Conservation (phyloP, 2,329 filamentous ascomycete genomes). For the Coniochaeta hoffmannii region DNA sequence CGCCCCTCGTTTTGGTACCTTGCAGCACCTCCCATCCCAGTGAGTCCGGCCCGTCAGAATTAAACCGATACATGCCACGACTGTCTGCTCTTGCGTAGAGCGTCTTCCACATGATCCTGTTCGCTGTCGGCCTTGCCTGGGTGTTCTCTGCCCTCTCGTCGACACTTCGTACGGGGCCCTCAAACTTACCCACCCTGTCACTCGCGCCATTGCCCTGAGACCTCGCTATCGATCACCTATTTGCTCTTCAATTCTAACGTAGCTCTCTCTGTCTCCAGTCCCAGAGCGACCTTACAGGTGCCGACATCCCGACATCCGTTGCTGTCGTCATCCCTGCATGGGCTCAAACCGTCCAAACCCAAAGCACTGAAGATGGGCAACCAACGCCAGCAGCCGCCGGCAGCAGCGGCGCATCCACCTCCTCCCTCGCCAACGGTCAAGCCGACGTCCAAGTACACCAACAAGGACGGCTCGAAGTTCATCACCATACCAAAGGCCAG, state of each 20-base stretch:
- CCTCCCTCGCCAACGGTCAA: constrained; percentile 45
- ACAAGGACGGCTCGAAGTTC: constrained; percentile 63
- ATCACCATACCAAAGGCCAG: constrained; percentile 55
- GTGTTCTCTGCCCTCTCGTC: neutral
- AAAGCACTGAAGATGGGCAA: constrained; percentile 21
- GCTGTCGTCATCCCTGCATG: neutral
- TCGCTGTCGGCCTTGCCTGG: neutral
- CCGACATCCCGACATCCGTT: too few species aligned
- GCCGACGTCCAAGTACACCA: constrained; percentile 54
- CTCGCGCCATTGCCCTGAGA: neutral
- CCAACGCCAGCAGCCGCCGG: constrained; percentile 20
- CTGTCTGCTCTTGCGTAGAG: neutral
- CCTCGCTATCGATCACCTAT: neutral
- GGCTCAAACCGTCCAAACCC: neutral
- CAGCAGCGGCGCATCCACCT: constrained; percentile 14
- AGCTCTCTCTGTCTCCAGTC: neutral
- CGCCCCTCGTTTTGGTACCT: neutral
- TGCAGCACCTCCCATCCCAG: neutral
- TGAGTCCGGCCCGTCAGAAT: neutral
- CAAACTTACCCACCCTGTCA: neutral
- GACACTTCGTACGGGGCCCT: neutral
- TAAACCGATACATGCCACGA: neutral
- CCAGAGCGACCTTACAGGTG: too few species aligned
- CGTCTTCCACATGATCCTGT: neutral
- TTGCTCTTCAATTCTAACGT: neutral